Evolutionary conservation across 345 rosid genomes (phyloP), one percentile per base, ranked within the genome.

Genomic region (Populus davidiana): DNA sequence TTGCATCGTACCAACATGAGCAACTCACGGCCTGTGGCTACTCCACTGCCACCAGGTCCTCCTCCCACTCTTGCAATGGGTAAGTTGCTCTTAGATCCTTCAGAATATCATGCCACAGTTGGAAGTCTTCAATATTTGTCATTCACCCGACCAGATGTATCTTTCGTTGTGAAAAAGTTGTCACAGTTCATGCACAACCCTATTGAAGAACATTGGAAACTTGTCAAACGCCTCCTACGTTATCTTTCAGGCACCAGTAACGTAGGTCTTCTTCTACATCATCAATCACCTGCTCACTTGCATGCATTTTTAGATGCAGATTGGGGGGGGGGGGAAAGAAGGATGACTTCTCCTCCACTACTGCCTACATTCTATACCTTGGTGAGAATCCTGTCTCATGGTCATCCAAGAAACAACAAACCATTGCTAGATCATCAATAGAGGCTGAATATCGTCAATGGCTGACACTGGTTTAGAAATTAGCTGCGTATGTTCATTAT

Each of bases 1-100:
- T 0, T 49, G 1, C 6, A 49, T 49, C 54, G 0, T 5, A 49
- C 54, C 1, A 49, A 49, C 1, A 49, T 49, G 6, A 36, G 38
- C 5, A 16, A 16, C 20, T 49, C 54, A 49, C 0, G 7, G 0
- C 21, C 6, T 16, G 2, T 49, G 1, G 6, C 1, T 1, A 49
- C 54, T 49, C 54, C 21, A 4, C 1, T 49, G 6, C 6, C 21
- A 0, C 6, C 6, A 3, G 21, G 54, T 49, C 21, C 21, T 49
- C 21, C 54, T 4, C 21, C 21, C 6, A 49, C 21, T 16, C 21
- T 49, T 49, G 2, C 54, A 16, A 49, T 49, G 21, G 54, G 54
- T 16, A 1, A 5, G 0, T 0, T 16, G 20, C 54, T 49, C 0
- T 0, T 1, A 1, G 0, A 5, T 49, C 21, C 54, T 4, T 16